Evolutionary conservation across 345 rosid genomes (phyloP).

Genomic region (Trapa incisa): DNA sequence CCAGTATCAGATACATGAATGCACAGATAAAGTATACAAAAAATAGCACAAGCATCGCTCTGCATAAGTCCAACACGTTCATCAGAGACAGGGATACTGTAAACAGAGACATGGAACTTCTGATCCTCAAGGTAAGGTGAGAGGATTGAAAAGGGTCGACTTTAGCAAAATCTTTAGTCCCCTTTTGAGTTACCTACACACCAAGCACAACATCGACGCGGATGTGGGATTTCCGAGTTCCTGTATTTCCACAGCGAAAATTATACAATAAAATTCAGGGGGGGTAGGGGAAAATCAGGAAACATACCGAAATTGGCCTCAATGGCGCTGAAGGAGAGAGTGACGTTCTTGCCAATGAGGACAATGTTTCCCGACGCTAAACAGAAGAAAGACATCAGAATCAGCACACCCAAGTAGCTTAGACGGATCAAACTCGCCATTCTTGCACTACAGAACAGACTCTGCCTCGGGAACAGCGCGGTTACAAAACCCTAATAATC

Average conservation of each 20-base stretch:
- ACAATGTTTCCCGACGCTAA: slow-evolving; percentile 44
- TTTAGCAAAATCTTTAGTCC: too few species aligned
- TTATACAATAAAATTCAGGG: too few species aligned
- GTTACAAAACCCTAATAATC: slow-evolving; percentile 3
- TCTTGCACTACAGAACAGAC: not conserved
- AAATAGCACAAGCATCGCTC: not conserved
- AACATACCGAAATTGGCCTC: slow-evolving; percentile 73
- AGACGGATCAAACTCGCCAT: slow-evolving; percentile 13
- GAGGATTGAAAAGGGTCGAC: too few species aligned
- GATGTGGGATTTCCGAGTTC: not conserved
- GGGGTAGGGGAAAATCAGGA: not conserved
- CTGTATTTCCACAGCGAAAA: too few species aligned
- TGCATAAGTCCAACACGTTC: not conserved
- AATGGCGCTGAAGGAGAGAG: slow-evolving; percentile 57
- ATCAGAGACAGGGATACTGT: not conserved
- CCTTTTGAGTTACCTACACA: too few species aligned
- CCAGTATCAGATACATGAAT: not conserved
- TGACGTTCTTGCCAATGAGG: slow-evolving; percentile 44
- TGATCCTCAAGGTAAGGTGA: too few species aligned
- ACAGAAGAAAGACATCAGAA: slow-evolving; percentile 18
- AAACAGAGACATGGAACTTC: too few species aligned
- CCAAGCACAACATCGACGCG: too few species aligned
- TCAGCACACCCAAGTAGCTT: not conserved
- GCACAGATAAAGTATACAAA: not conserved
- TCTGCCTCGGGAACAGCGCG: not conserved